phyloP scores from a whole-genome alignment of 2,329 filamentous ascomycete genomes.

The Chaetomium olivaceum region DNA sequence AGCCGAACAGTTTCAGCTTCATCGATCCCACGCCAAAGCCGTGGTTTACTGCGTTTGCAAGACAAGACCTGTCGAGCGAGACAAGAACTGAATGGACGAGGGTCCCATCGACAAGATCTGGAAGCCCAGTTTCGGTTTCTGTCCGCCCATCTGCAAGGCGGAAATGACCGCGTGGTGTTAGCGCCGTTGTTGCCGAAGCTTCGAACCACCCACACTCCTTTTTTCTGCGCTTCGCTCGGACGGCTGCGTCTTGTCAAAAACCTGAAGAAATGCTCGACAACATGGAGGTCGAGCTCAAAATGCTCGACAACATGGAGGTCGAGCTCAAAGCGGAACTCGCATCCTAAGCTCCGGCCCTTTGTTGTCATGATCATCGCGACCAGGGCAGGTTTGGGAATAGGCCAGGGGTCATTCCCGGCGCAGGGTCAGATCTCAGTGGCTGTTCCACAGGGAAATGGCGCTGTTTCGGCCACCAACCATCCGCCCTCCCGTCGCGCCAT shows the following conservation, averaged over 20 bases:
- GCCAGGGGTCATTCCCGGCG: background rate
- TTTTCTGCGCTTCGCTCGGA: background rate
- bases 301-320: background rate
- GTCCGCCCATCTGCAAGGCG: background rate
- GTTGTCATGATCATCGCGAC: constrained; percentile 16
- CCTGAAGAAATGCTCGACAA: background rate
- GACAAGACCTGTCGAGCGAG: background rate
- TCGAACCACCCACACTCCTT: background rate
- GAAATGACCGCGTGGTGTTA: background rate
- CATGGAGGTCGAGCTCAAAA: constrained; percentile 3
- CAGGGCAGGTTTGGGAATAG: constrained; percentile 14
- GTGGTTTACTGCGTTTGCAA: constrained; percentile 19
- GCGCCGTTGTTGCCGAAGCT: background rate
- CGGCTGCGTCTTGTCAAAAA: background rate
- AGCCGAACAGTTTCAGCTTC: background rate
- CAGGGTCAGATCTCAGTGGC: constrained; percentile 19
- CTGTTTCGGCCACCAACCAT: constrained; percentile 14
- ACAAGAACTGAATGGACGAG: background rate
- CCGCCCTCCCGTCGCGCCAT: constrained; percentile 21
- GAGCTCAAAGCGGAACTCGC: constrained; percentile 17
- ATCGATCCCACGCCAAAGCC: constrained; percentile 5
- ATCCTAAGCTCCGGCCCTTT: constrained; percentile 17
- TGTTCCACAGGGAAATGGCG: constrained; percentile 12
- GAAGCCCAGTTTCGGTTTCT: background rate
- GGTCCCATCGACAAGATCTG: background rate